These are phyloP conservation scores for Russula compacta DNA, from an alignment of 768 basidiomycete species.

Conservation along the genomic window DNA sequence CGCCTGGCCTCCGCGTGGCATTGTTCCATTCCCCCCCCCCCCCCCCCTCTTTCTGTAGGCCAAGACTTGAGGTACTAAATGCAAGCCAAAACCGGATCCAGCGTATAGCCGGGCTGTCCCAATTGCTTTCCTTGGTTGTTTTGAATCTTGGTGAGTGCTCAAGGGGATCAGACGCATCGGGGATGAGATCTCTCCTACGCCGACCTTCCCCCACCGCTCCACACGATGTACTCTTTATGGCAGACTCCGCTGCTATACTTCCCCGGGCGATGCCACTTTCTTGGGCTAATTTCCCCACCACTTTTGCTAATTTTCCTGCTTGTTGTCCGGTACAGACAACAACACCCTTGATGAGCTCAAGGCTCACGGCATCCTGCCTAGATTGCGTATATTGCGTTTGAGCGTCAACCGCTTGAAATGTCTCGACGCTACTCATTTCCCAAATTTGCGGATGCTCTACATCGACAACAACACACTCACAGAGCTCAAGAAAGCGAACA, in stretches of 20 bases:
- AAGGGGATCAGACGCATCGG: slow-evolving; percentile 6
- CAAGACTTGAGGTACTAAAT: slow-evolving; percentile 69
- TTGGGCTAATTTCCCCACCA: neutral
- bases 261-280: neutral
- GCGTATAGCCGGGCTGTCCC: slow-evolving; percentile 48
- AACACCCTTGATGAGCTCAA: slow-evolving; percentile 55
- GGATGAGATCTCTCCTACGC: slow-evolving; percentile 11
- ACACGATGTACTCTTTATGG: slow-evolving; percentile 11
- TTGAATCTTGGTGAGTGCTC: slow-evolving; percentile 74
- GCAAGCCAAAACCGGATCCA: slow-evolving; percentile 66
- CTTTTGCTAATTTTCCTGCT: slow-evolving; percentile 14
- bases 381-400: slow-evolving; percentile 74
- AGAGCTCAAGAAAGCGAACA: slow-evolving; percentile 42
- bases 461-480: slow-evolving; percentile 74
- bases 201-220: slow-evolving; percentile 15
- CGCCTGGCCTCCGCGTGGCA: slow-evolving; percentile 9
- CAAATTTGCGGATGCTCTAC: slow-evolving; percentile 81
- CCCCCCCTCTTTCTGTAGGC: slow-evolving; percentile 26
- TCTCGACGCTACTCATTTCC: slow-evolving; percentile 52
- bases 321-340: slow-evolving; percentile 42
- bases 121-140: slow-evolving; percentile 52
- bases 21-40: slow-evolving; percentile 6
- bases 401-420: slow-evolving; percentile 70
- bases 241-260: slow-evolving; percentile 11
- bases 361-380: slow-evolving; percentile 46